Base-by-base conservation (phyloP, 1,139 yeast genomes). In the Pichia cactophila region DNA sequence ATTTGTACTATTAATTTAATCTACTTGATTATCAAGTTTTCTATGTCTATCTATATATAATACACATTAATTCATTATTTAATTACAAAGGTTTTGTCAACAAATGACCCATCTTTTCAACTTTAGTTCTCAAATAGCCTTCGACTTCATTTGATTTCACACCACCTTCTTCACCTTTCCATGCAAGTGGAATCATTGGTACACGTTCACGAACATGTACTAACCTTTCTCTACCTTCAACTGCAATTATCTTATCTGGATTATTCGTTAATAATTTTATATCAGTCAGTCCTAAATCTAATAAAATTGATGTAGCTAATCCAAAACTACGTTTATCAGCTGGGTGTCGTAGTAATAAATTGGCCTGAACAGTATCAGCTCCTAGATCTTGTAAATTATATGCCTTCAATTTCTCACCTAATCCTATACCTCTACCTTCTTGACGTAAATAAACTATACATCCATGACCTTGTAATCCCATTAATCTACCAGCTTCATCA, bases 361-460 rank as follows among this genome's bases (percentile, higher is more conserved):
- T 94, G 14, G 98, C 98, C 66, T 90, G 95, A 11, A 94, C 97
- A 0, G 98, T 94, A 67, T 94, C 98, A 7, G 97, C 97, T 10
- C 99, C 99, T 52, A 94, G 74, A 68, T 94, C 99, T 69, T 94
- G 98, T 57, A 94, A 72, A 63, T 94, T 94, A 68, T 94, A 94
- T 1, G 98, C 98, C 69, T 94, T 94, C 58, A 94, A 75, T 69
- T 94, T 94, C 64, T 94, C 98, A 26, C 97, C 96, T 23, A 94
- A 74, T 4, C 99, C 99, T 56, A 94, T 94, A 26, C 98, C 98
- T 53, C 99, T 80, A 49, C 99, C 99, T 68, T 94, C 99, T 67
- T 94, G 99, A 61, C 99, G 80, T 55, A 94, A 72, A 65, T 94
- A 94, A 1, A 94, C 97, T 51, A 94, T 89, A 58, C 96, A 92